These are phyloP conservation scores for Aspergillus sp. DNA, from an alignment of 2,329 filamentous ascomycete genomes.

Conservation along the genomic window DNA sequence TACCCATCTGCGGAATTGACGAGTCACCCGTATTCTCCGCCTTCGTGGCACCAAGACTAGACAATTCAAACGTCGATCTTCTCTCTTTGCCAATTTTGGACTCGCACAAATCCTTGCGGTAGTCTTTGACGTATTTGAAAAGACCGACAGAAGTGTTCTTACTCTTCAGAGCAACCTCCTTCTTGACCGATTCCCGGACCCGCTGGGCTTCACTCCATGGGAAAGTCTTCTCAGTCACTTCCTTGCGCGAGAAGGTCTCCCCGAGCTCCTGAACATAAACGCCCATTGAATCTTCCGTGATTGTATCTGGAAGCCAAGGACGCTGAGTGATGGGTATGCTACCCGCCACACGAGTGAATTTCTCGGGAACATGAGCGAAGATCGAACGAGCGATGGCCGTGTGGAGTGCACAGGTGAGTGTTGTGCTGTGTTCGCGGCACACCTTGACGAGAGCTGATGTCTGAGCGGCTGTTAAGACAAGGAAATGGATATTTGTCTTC, in stretches of 20 bases:
- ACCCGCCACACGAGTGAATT: constrained; percentile 32
- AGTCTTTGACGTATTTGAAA: constrained; percentile 42
- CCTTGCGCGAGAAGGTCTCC: constrained; percentile 28
- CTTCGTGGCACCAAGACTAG: constrained; percentile 45
- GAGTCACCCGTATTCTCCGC: constrained; percentile 4
- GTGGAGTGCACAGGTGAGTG: constrained; percentile 43
- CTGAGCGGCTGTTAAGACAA: constrained; percentile 31
- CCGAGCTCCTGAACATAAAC: constrained; percentile 38
- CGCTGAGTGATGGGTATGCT: constrained; percentile 40
- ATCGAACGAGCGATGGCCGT: constrained; percentile 39
- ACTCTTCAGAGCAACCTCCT: constrained; percentile 26
- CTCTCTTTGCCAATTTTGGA: constrained; percentile 41
- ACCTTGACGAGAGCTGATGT: constrained; percentile 30
- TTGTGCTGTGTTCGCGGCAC: constrained; percentile 41
- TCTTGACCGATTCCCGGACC: constrained; percentile 30
- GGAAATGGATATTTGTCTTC: constrained; percentile 28
- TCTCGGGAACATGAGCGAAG: constrained; percentile 30
- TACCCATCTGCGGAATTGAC: constrained; percentile 31
- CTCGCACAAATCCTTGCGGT: constrained; percentile 36
- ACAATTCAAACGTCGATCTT: constrained; percentile 44
- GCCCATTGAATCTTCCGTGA: constrained; percentile 39
- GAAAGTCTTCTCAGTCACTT: constrained; percentile 20
- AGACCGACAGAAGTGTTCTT: constrained; percentile 37
- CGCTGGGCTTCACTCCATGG: constrained; percentile 36
- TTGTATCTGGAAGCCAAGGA: constrained; percentile 33